Evolutionary conservation across 139 green algal species (phyloP), one percentile per base, ranked within the genome.

Genomic region (Micractinium sp.): DNA sequence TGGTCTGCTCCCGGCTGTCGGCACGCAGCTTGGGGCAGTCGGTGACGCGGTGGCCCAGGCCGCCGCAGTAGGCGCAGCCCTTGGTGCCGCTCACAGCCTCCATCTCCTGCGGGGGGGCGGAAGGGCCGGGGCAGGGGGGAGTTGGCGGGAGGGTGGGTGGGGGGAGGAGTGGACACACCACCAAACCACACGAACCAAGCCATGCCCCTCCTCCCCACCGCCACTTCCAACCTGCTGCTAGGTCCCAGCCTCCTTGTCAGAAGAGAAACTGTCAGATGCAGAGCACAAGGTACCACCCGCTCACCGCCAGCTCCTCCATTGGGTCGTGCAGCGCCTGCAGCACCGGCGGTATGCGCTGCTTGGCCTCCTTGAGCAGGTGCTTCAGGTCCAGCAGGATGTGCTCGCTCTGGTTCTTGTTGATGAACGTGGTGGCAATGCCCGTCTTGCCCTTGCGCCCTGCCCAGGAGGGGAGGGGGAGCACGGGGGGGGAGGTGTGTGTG

Each of bases 361-460:
- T 97, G 69, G 98, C 96, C 88, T 99, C 97, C 85, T 96, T 95
- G 23, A 99, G 96, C 88, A 99, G 94, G 93, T 99, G 96, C 94
- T 99, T 99, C 29, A 99, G 91, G 90, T 99, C 98, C 82, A 99
- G 94, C 94, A 99, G 91, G 82, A 99, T 98, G 66, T 92, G 95
- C 92, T 99, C 98, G 47, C 78, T 91, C 78, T 98, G 93, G 85
- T 97, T 96, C 87, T 97, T 98, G 95, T 98, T 99, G 91, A 99
- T 96, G 91, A 99, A 99, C 22, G 98, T 99, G 38, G 98, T 99
- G 33, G 98, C 98, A 12, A 99, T 96, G 56, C 98, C 98, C 31
- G 96, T 99, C 93, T 99, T 99, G 81, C 98, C 98, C 87, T 96
- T 97, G 31, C 98, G 97, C 0, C 98, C 86, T 89, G 86, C 20